Evolutionary conservation across 495 filamentous ascomycete species (phyloP).

Genomic region (Aspergillus nanangensis): DNA sequence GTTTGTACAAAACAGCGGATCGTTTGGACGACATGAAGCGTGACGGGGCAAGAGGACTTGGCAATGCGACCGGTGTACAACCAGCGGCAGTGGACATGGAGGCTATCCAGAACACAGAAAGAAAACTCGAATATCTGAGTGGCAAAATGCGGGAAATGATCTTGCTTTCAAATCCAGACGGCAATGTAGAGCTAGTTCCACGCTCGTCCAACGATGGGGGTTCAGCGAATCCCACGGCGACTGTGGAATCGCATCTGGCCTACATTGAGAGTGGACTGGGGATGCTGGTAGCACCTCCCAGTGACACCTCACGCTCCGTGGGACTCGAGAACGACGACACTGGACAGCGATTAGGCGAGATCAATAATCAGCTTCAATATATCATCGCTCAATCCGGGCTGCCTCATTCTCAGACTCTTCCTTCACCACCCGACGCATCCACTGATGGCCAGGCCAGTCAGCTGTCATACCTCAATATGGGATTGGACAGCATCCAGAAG

Average conservation of each 20-base stretch:
- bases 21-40: conserved; percentile 52
- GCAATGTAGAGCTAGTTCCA: conserved; percentile 29
- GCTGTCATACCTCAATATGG: conserved; percentile 53
- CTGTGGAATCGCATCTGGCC: conserved; percentile 42
- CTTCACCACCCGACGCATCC: conserved; percentile 43
- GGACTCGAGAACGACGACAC: conserved; percentile 22
- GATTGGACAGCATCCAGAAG: conserved; percentile 69
- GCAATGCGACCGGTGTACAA: conserved; percentile 12
- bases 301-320: background rate
- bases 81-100: conserved; percentile 18
- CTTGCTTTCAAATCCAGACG: conserved; percentile 50
- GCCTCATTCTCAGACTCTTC: conserved; percentile 37
- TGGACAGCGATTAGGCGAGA: conserved; percentile 42
- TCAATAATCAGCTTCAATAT: conserved; percentile 48
- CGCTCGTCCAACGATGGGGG: conserved; percentile 18
- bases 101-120: conserved; percentile 56
- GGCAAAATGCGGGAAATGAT: conserved; percentile 63
- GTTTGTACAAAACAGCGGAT: conserved; percentile 70
- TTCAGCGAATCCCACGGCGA: conserved; percentile 20
- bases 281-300: conserved; percentile 21
- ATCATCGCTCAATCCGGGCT: conserved; percentile 46
- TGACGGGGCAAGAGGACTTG: conserved; percentile 15
- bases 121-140: conserved; percentile 69
- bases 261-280: conserved; percentile 48
- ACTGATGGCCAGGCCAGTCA: conserved; percentile 46